Base-by-base conservation (phyloP, 1,139 yeast genomes). In the Arxiozyma heterogenica region DNA sequence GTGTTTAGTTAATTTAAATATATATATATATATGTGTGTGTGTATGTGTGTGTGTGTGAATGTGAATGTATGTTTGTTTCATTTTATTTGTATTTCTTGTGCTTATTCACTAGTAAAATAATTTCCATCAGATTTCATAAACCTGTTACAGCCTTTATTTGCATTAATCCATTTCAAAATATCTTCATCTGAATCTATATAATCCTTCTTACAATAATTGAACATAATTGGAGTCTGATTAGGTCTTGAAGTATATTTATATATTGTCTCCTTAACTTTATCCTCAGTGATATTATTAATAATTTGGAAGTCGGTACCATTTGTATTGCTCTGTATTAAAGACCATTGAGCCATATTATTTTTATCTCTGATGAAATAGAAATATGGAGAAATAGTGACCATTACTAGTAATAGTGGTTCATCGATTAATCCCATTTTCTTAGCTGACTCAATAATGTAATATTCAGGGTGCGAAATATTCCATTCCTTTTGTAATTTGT, bases 181-280 rank as follows among this genome's bases (percentile, higher is more conserved):
- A 5, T 52, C 46, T 1, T 57, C 58, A n/a, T 57, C 59, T 23
- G 57, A 55, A 23, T 59, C 59, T 20, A 61, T 54, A 25, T 52
- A 53, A 39, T n/a, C 56, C 53, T 39, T 56, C 51, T 47, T 61
- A 44, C 62, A 57, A 53, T 61, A 66, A 20, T 62, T 58, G 48
- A 66, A 64, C 65, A 66, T 62, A 21, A 66, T 56, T 6, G 70
- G 69, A 6, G 64, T 58, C 25, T 61, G 64, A 49, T 64, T 65
- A 4, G 68, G 60, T 34, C 49, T 53, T 41, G 60, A 58, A 4
- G 70, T 66, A 27, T 53, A 53, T 20, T 58, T 57, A 41, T 56
- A 61, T 27, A 65, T 58, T 7, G 58, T 48, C 30, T 61, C 61
- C 46, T 60, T 59, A 3, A 65, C 62, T 46, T 61, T 62, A 1